These are phyloP conservation scores for Stevia rebaudiana DNA, from an alignment of 140 eudicot species.

Conservation along the genomic window DNA sequence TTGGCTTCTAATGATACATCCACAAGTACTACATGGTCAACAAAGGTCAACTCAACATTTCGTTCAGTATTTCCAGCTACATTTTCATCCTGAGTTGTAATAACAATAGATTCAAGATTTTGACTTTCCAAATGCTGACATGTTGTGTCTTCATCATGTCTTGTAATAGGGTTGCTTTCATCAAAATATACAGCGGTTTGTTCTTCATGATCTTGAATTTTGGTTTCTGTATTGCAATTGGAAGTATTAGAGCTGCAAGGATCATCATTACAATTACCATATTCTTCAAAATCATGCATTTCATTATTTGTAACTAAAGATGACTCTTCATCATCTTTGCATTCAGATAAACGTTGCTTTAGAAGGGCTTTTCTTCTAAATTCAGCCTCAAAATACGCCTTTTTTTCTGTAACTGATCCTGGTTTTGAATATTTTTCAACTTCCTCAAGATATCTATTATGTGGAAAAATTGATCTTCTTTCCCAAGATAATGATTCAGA, in stretches of 20 bases:
- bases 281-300: slow-evolving; percentile 28
- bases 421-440: slow-evolving; percentile 77
- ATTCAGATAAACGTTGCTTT: slow-evolving; percentile 45
- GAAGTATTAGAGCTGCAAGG: slow-evolving; percentile 43
- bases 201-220: slow-evolving; percentile 34
- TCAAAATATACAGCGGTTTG: slow-evolving; percentile 24
- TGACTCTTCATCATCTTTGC: slow-evolving; percentile 37
- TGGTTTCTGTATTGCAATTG: slow-evolving; percentile 26
- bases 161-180: slow-evolving; percentile 26
- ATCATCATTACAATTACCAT: slow-evolving; percentile 29
- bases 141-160: slow-evolving; percentile 25
- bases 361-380: slow-evolving; percentile 61
- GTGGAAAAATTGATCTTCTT: slow-evolving; percentile 76
- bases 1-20: slow-evolving; percentile 22
- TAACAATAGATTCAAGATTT: slow-evolving; percentile 25
- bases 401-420: slow-evolving; percentile 81
- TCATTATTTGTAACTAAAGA: slow-evolving; percentile 31
- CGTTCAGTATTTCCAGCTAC: slow-evolving; percentile 15
- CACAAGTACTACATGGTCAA: slow-evolving; percentile 19
- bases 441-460: slow-evolving; percentile 84
- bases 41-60: slow-evolving; percentile 20
- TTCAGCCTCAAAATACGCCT: slow-evolving; percentile 88
- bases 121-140: slow-evolving; percentile 27
- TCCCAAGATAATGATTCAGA: slow-evolving; percentile 82
- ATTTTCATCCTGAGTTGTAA: slow-evolving; percentile 23